A percentile compares a stretch with the other conserved stretches of the same genome.
These are phyloP conservation scores for Umbelopsis vinacea DNA, from an alignment of 192 early-diverging fungal species.

Conservation along the genomic window DNA sequence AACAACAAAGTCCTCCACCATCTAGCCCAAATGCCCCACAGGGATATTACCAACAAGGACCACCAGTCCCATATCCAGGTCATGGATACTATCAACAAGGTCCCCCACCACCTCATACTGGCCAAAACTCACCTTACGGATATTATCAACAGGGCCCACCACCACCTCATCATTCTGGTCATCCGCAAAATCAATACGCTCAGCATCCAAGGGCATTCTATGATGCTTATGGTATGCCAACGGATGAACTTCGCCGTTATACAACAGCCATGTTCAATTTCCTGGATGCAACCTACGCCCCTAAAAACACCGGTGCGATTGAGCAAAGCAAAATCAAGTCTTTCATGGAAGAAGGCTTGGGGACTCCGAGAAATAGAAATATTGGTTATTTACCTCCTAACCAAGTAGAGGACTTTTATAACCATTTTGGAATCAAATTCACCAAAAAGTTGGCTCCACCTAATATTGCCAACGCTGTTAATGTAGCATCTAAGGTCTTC, in stretches of 20 bases:
- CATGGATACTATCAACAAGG: neutral
- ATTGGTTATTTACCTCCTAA: neutral
- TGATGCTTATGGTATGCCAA: neutral
- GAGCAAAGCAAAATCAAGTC: constrained; percentile 10
- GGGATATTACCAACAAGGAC: neutral
- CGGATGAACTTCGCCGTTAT: neutral
- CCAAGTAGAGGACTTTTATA: neutral
- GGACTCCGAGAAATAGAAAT: neutral
- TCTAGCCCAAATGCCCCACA: neutral
- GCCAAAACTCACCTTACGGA: neutral
- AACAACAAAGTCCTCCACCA: no score
- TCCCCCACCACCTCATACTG: neutral
- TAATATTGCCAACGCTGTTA: neutral
- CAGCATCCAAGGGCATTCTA: neutral
- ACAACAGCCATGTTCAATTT: neutral
- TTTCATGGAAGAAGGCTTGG: neutral
- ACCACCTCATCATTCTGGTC: neutral
- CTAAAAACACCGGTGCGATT: neutral
- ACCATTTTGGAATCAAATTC: neutral
- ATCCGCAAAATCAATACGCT: neutral
- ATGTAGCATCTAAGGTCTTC: constrained; percentile 1
- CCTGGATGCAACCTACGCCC: neutral
- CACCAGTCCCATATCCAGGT: neutral
- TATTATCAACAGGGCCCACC: neutral
- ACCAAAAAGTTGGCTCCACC: constrained; percentile 8